A percentile compares a stretch with the other conserved stretches of the same genome.
phyloP scores from a whole-genome alignment of 352 stramenopile genomes.

The Phytophthora tubulina region DNA sequence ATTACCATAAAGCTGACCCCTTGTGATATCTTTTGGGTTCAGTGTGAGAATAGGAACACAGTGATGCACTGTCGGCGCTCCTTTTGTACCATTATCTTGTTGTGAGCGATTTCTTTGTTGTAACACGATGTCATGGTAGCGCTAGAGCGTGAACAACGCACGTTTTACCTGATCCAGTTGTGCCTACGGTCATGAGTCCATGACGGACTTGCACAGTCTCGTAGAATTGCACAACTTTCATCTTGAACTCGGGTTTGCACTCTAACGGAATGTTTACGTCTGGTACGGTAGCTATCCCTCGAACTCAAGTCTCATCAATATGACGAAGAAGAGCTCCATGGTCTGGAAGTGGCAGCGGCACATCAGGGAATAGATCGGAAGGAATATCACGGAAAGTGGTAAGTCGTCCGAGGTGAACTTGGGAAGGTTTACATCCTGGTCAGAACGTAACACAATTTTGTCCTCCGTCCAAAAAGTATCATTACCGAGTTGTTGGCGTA shows the following conservation, averaged over 20 bases:
- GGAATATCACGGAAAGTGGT: constrained; percentile 93
- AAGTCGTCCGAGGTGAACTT: constrained; percentile 96
- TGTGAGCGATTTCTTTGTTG: constrained; percentile 47
- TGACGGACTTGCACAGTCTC: constrained; percentile 96
- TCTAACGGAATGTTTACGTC: constrained; percentile 71
- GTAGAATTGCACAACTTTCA: constrained; percentile 95
- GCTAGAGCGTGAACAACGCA: constrained; percentile 90
- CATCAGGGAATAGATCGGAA: constrained; percentile 93
- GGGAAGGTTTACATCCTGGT: constrained; percentile 95
- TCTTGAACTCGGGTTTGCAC: constrained; percentile 86
- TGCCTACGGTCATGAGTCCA: constrained; percentile 96
- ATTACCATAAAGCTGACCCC: constrained; percentile 94
- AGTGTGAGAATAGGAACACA: constrained; percentile 91
- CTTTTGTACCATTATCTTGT: constrained; percentile 41
- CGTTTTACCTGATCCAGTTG: constrained; percentile 95
- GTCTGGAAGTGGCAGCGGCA: constrained; percentile 89
- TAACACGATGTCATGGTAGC: constrained; percentile 78
- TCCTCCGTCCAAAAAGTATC: constrained; percentile 91
- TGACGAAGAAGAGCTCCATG: constrained; percentile 81
- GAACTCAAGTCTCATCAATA: constrained; percentile 85
- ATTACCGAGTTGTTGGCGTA: constrained; percentile 91
- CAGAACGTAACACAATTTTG: constrained; percentile 93
- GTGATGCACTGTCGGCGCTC: constrained; percentile 53
- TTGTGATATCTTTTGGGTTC: constrained; percentile 96
- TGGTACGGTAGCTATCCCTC: constrained; percentile 68